These are phyloP conservation scores for Phyllostachys edulis DNA, from an alignment of 176 grass and related monocot species.

Conservation along the genomic window DNA sequence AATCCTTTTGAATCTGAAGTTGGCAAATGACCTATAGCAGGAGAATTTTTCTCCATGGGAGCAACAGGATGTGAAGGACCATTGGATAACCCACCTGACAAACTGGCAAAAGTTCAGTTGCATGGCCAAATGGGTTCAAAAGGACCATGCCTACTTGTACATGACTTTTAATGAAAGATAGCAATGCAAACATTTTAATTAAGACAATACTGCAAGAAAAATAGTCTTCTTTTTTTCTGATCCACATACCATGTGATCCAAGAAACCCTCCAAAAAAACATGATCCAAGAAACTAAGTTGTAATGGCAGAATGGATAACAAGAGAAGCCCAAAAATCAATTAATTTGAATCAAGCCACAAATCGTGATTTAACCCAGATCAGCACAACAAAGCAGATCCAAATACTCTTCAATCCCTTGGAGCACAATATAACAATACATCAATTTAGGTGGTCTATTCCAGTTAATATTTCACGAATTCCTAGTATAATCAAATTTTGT, in stretches of 20 bases:
- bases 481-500: background rate
- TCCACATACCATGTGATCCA: background rate
- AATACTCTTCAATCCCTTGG: background rate
- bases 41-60: constrained; percentile 34
- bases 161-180: background rate
- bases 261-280: background rate
- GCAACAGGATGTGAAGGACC: constrained; percentile 36
- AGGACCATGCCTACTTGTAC: background rate
- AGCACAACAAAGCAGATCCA: background rate
- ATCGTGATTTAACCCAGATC: background rate
- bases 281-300: background rate
- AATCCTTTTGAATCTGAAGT: constrained; percentile 7
- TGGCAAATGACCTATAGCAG: constrained; percentile 14
- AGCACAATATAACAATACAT: background rate
- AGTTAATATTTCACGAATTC: background rate
- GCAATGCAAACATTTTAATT: background rate
- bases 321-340: background rate
- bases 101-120: constrained; percentile 40
- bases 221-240: background rate
- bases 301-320: background rate
- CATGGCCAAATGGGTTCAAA: background rate
- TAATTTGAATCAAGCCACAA: background rate
- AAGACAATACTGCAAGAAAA: background rate
- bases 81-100: constrained; percentile 43
- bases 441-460: background rate